A percentile compares a stretch with the other conserved stretches of the same genome.
These are phyloP conservation scores for Colletotrichum theobromicola DNA, from an alignment of 2,329 filamentous ascomycete genomes.

Conservation along the genomic window DNA sequence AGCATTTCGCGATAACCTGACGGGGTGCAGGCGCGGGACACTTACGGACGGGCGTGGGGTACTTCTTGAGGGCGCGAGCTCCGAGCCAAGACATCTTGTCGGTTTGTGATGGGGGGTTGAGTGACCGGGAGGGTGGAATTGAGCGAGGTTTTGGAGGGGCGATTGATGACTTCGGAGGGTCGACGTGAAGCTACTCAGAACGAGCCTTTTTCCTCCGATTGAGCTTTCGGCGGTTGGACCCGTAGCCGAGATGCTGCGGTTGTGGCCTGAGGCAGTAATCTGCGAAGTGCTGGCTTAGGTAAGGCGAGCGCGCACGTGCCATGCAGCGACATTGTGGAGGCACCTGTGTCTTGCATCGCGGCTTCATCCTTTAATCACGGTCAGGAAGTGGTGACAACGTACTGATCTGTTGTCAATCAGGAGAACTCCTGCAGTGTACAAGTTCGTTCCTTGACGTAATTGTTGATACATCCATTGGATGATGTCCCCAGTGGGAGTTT, in stretches of 20 bases:
- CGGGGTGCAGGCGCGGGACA: conserved; percentile 31
- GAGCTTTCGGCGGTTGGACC: conserved; percentile 34
- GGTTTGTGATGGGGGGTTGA: conserved; percentile 40
- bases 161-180: conserved; percentile 35
- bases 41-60: conserved; percentile 79
- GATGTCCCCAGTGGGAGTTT: background rate
- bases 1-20: background rate
- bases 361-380: background rate
- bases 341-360: background rate
- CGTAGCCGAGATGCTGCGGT: conserved; percentile 32
- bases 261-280: conserved; percentile 30
- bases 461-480: background rate
- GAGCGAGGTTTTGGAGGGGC: conserved; percentile 31
- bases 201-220: conserved; percentile 45
- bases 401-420: background rate
- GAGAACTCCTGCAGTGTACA: background rate
- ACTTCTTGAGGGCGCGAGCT: conserved; percentile 74
- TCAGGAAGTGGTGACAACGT: background rate
- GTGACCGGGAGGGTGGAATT: conserved; percentile 34
- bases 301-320: background rate
- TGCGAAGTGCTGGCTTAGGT: background rate
- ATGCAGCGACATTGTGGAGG: background rate
- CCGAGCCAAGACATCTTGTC: conserved; percentile 78
- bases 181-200: conserved; percentile 37
- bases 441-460: background rate